Evolutionary conservation across 2,329 filamentous ascomycete genomes (phyloP), one percentile per base, ranked within the genome.

Genomic region (Hypoxylon sp.): DNA sequence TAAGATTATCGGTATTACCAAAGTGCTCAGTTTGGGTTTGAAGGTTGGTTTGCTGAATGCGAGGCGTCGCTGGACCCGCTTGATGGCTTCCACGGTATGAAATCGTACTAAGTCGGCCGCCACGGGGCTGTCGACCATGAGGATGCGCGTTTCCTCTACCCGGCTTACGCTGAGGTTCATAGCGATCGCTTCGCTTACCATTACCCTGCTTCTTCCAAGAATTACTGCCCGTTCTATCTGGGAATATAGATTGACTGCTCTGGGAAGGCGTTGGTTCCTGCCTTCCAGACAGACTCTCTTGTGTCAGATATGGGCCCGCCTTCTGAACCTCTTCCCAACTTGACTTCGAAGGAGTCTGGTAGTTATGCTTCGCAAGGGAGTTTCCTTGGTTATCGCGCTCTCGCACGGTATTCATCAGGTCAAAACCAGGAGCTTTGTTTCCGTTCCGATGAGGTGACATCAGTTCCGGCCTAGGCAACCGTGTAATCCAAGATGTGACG

Each of bases 401-500:
- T 19, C 7, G 55, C 8, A 19, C 24, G 5, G n/a, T 5, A 32
- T 37, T 11, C 1, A 10, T 10, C 17, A 17, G 19, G 35, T 24
- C 15, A 24, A 27, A n/a, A 5, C 19, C 32, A 6, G 53, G 6
- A 4, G 19, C 2, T 7, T 37, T 6, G 15, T 27, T 19, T 13
- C 11, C 29, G 7, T 54, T 53, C 3, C 46, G 27, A 6, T 52
- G 56, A 15, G 56, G 39, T n/a, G 54, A 37, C 53, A 54, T 62
- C 24, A 31, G 13, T 6, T 62, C 62, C 11, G 57, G 66, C 1
- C 17, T 32, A 7, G 66, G 57, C 24, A 68, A 27, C 47, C 44
- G 32, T 2, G 35, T 42, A 44, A 69, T 35, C 66, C 66, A 69
- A 42, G 62, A 59, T 2, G 27, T 17, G 13, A 66, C 50, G 6